Conservation (phyloP, 768 basidiomycete species). For the Lactifluus rugatus region DNA sequence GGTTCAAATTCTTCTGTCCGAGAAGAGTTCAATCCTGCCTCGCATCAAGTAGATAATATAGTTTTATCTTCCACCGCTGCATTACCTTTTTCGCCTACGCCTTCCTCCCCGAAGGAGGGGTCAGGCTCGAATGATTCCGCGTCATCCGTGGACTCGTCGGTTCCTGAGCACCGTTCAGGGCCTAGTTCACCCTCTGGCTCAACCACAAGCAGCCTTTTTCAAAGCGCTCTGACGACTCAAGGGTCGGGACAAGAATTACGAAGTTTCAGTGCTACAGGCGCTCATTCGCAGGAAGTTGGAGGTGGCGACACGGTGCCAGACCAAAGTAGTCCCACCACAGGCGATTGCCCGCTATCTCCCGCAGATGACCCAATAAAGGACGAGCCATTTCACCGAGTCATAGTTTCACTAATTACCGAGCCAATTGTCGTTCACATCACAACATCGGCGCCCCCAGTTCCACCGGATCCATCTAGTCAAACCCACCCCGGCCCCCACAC, state of each 20-base stretch:
- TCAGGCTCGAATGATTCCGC: constrained; percentile 50
- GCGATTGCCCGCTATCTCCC: background rate
- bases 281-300: background rate
- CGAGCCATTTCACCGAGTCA: constrained; percentile 1
- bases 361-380: background rate
- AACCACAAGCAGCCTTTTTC: constrained; percentile 61
- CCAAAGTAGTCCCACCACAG: background rate
- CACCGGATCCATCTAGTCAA: background rate
- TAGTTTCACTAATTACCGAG: constrained; percentile 15
- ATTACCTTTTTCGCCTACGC: constrained; percentile 25
- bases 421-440: constrained; percentile 15
- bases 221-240: constrained; percentile 40
- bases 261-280: background rate
- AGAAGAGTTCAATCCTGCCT: background rate
- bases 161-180: constrained; percentile 36
- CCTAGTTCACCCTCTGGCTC: constrained; percentile 30
- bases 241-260: background rate
- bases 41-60: background rate
- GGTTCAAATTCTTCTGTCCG: constrained; percentile 15
- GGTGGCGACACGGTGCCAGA: background rate
- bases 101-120: constrained; percentile 8
- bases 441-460: constrained; percentile 1
- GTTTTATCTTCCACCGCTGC: constrained; percentile 43
- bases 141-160: constrained; percentile 67
- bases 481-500: background rate